phyloP scores from a whole-genome alignment of 257 asterid genomes.

The Solanum tarapatanum region DNA sequence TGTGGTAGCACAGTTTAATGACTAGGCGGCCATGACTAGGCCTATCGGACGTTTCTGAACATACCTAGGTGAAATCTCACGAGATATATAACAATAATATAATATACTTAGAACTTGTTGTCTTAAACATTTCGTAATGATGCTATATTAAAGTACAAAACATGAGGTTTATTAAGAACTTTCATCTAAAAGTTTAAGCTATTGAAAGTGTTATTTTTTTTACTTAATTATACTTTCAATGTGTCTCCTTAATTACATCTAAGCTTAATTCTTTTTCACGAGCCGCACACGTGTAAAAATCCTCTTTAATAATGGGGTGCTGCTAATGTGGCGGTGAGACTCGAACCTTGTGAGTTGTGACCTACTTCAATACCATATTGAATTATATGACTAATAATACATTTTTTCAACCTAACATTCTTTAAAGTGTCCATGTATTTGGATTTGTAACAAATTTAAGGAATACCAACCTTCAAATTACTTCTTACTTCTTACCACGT shows the following conservation, averaged over 20 bases:
- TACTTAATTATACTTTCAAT: neutral
- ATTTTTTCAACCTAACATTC: neutral
- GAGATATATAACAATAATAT: neutral
- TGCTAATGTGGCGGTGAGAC: neutral
- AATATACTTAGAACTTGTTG: neutral
- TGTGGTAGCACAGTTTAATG: neutral
- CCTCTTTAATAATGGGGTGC: neutral
- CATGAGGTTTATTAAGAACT: neutral
- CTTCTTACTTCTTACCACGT: neutral
- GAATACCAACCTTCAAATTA: neutral
- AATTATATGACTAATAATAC: neutral
- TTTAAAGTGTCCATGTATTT: neutral
- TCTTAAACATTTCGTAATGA: neutral
- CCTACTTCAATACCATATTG: neutral
- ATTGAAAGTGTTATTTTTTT: neutral
- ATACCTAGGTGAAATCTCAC: neutral
- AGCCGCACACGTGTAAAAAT: neutral
- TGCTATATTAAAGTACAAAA: neutral
- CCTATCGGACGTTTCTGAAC: neutral
- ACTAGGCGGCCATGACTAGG: too few relatives aligned
- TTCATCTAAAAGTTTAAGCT: neutral
- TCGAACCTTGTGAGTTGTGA: neutral
- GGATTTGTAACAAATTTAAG: neutral
- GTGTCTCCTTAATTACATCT: neutral
- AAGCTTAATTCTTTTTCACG: neutral